phyloP scores from a whole-genome alignment of 768 basidiomycete species.

The Tylopilus cervinicoccineus region DNA sequence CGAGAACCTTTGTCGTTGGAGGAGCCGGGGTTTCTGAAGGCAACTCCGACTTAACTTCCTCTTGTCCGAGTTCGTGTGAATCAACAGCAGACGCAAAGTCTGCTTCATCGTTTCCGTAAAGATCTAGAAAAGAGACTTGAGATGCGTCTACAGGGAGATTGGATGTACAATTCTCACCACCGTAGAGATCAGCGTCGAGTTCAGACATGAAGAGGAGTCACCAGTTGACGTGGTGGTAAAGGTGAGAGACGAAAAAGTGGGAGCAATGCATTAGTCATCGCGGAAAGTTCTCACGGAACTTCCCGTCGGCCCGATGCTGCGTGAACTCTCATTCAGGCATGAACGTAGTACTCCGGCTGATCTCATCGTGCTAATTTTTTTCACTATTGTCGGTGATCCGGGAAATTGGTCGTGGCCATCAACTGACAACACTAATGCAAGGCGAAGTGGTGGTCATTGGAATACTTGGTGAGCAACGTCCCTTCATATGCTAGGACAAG shows the following conservation, averaged over 20 bases:
- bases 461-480: constrained; percentile 43
- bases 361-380: neutral
- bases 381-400: neutral
- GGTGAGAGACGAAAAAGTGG: constrained; percentile 31
- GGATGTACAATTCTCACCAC: constrained; percentile 47
- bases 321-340: neutral
- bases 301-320: constrained; percentile 16
- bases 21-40: constrained; percentile 18
- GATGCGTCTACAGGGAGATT: neutral
- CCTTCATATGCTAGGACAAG: neutral
- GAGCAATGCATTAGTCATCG: constrained; percentile 26
- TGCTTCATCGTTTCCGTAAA: constrained; percentile 60
- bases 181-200: constrained; percentile 87
- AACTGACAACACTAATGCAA: constrained; percentile 7
- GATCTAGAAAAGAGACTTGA: constrained; percentile 41
- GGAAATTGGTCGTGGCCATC: neutral
- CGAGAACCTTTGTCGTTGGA: constrained; percentile 15
- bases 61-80: constrained; percentile 30
- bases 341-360: neutral
- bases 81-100: constrained; percentile 53
- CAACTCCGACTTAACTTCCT: constrained; percentile 28
- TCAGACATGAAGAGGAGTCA: constrained; percentile 52
- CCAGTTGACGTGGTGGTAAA: constrained; percentile 29
- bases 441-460: constrained; percentile 36
- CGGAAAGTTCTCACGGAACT: constrained; percentile 20